A percentile compares a stretch with the other conserved stretches of the same genome.
Evolutionary conservation across 208 protist genomes (phyloP).

Genomic region (Giardia duodenalis): DNA sequence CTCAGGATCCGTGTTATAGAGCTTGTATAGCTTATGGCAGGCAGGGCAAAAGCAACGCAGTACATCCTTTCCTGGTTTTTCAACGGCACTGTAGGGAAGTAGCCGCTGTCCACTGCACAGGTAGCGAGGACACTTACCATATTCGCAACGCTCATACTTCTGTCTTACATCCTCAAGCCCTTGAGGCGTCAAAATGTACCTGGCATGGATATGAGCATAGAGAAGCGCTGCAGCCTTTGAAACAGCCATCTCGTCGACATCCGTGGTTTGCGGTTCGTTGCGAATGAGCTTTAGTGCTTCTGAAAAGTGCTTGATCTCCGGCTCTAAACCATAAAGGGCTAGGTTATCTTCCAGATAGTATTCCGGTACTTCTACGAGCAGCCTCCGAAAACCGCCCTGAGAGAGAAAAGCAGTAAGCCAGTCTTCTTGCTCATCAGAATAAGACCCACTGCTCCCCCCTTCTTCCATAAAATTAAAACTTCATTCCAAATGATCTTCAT

Average conservation of each 20-base stretch:
- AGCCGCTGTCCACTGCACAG: neutral
- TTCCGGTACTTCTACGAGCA: neutral
- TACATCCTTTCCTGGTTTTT: neutral
- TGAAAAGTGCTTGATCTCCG: neutral
- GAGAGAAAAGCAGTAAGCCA: neutral
- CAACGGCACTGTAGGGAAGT: slow-evolving; percentile 2
- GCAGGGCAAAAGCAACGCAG: slow-evolving; percentile 24
- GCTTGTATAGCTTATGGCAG: slow-evolving; percentile 27
- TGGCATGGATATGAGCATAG: slow-evolving; percentile 29
- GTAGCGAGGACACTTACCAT: slow-evolving; percentile 19
- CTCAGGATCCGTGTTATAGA: neutral
- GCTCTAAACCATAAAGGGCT: neutral
- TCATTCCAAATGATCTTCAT: too few species aligned
- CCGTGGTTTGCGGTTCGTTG: neutral
- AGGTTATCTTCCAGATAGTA: neutral
- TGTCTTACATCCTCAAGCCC: neutral
- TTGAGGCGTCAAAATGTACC: slow-evolving; percentile 24
- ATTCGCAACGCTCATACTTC: slow-evolving; percentile 22
- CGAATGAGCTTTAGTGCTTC: neutral
- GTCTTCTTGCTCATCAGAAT: neutral
- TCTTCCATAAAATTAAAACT: too few species aligned
- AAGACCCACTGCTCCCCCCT: neutral
- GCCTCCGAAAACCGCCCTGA: neutral
- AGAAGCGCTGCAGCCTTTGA: neutral
- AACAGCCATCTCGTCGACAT: neutral